Evolutionary conservation across 495 filamentous ascomycete genomes (phyloP).

Genomic region (Penicillium coffeae): DNA sequence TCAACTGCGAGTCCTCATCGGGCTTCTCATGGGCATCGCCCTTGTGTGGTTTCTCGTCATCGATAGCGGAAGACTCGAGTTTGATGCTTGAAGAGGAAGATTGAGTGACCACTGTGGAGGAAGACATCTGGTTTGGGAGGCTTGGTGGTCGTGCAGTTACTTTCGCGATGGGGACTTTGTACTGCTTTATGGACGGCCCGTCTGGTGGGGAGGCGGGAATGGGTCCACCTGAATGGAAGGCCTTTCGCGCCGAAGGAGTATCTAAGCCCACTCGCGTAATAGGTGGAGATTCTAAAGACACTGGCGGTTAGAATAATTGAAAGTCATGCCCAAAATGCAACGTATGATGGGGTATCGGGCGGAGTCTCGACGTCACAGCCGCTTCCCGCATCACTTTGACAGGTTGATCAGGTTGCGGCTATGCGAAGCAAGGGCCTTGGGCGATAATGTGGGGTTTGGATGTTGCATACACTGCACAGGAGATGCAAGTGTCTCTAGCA

Average conservation of each 20-base stretch:
- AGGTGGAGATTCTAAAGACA: constrained; percentile 20
- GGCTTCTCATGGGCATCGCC: constrained; percentile 16
- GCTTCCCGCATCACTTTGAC: background rate
- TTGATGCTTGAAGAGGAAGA: constrained; percentile 15
- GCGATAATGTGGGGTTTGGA: constrained; percentile 6
- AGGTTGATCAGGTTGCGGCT: constrained; percentile 6
- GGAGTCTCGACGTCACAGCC: background rate
- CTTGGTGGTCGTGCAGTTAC: constrained; percentile 25
- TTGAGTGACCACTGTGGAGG: constrained; percentile 27
- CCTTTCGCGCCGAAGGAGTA: constrained; percentile 23
- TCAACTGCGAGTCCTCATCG: constrained; percentile 33
- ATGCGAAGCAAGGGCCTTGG: background rate
- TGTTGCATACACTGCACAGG: too few species aligned
- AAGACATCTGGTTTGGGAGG: constrained; percentile 22
- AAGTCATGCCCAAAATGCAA: constrained; percentile 10
- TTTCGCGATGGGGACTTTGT: constrained; percentile 25
- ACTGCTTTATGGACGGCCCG: constrained; percentile 22
- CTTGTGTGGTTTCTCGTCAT: constrained; percentile 19
- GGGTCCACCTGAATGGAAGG: constrained; percentile 21
- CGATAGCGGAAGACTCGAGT: constrained; percentile 21
- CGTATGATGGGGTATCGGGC: background rate
- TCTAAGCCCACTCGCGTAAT: constrained; percentile 30
- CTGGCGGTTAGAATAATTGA: background rate
- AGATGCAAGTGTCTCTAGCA: too few species aligned
- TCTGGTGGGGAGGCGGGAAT: constrained; percentile 22